Evolutionary conservation across 805 yeast species (phyloP).

Genomic region (Starmerella sp.): DNA sequence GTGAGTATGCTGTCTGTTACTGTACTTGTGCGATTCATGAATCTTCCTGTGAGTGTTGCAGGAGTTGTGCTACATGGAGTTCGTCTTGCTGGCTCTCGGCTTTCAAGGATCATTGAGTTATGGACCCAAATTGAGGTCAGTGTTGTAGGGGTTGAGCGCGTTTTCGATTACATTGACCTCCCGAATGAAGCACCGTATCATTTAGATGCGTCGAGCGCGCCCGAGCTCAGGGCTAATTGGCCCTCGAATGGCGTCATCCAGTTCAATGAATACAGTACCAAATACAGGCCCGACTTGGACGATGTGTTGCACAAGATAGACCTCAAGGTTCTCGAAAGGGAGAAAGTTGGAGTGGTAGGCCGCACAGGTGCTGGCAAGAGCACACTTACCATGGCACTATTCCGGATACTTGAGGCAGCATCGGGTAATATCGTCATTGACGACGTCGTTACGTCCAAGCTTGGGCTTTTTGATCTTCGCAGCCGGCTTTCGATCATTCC

Average conservation of each 20-base stretch:
- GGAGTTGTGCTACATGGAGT: constrained; percentile 85
- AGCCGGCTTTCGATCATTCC: constrained; percentile 56
- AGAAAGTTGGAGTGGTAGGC: constrained; percentile 86
- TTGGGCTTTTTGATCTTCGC: constrained; percentile 51
- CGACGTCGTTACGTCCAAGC: constrained; percentile 40
- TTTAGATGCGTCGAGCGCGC: constrained; percentile 42
- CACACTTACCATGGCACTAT: constrained; percentile 79
- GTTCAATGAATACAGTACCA: constrained; percentile 62
- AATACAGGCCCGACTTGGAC: constrained; percentile 76
- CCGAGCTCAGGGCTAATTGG: constrained; percentile 38
- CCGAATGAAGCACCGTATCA: constrained; percentile 70
- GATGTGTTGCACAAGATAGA: constrained; percentile 68
- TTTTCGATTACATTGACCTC: constrained; percentile 46
- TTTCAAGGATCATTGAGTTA: constrained; percentile 85
- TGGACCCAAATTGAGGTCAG: constrained; percentile 85
- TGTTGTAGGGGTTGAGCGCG: constrained; percentile 70
- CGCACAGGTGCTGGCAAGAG: constrained; percentile 97
- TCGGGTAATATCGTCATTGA: constrained; percentile 47
- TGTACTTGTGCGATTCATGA: constrained; percentile 40
- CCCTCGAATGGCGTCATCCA: constrained; percentile 57
- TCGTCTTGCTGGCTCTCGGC: constrained; percentile 66
- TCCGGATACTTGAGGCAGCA: constrained; percentile 44
- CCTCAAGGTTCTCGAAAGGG: constrained; percentile 57
- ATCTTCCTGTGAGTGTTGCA: constrained; percentile 75
- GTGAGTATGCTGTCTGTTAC: constrained; percentile 68